Base-by-base conservation (phyloP, 169 alveolate species). In the Plasmodium knowlesi region DNA sequence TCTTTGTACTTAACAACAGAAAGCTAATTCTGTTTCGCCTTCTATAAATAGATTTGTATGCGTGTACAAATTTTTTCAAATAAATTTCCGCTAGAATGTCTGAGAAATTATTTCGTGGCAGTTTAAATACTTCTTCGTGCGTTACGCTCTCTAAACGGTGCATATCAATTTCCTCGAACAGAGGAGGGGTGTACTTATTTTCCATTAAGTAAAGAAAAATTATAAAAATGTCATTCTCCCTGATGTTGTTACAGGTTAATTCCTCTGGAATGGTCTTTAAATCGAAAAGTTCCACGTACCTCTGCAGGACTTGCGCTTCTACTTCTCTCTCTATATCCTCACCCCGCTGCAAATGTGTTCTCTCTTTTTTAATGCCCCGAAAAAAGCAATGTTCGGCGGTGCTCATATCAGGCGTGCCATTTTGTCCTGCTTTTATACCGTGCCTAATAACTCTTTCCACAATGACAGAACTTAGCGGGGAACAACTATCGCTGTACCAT, bases 171-270 rank as follows among this genome's bases (percentile, higher is more conserved):
- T 89, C 61, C 12, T 89, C 89, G 9, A 79, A 46, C 37, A 43
- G 28, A 22, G 67, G 71, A 34, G 19, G 32, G 28, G n/a, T 43
- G 22, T 61, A 54, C 25, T 72, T 34, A 91, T 91, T 82, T 81
- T 82, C 73, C 70, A 91, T 81, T 25, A 91, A 34, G 78, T 72
- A 91, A 9, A 91, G 34, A 70, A 91, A 46, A 82, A 28, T 19
- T 43, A 91, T 71, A 81, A 91, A 50, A 91, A 91, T 74, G 57
- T 30, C 19, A 82, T 82, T 70, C 39, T 89, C 94, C 50, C 53
- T 91, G 80, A 28, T 82, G 19, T 34, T 73, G 8, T 34, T 54
- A 67, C 30, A 67, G 54, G 32, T 54, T 39, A 53, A 39, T 82
- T 91, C 57, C 76, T 37, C 39, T 50, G 70, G 74, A 1, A 41